These are phyloP conservation scores for Talaromyces nanjingensis DNA, from an alignment of 495 filamentous ascomycete species.

Conservation along the genomic window DNA sequence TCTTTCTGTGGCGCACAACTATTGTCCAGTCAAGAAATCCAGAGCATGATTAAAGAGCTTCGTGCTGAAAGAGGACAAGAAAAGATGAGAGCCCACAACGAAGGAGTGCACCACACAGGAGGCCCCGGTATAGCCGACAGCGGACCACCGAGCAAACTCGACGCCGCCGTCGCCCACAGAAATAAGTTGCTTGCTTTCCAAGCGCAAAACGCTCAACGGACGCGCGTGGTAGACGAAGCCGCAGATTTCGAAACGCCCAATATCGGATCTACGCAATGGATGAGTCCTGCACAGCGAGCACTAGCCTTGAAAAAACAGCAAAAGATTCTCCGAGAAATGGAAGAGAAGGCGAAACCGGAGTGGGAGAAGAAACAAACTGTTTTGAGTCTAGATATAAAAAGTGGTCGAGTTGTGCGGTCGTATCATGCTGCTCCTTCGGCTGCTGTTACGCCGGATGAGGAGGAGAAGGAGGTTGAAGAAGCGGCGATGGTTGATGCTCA, in stretches of 20 bases:
- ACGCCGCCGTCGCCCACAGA: constrained; percentile 58
- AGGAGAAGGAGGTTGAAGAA: constrained; percentile 18
- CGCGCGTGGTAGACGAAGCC: constrained; percentile 86
- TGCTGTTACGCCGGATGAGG: constrained; percentile 32
- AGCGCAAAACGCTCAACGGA: constrained; percentile 79
- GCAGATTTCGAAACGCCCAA: constrained; percentile 80
- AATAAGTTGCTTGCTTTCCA: constrained; percentile 81
- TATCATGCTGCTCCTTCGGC: constrained; percentile 46
- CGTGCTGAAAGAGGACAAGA: constrained; percentile 79
- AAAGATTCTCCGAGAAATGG: constrained; percentile 76
- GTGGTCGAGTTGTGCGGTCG: constrained; percentile 65
- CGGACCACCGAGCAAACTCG: constrained; percentile 35
- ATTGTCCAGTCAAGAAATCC: constrained; percentile 62
- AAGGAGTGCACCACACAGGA: constrained; percentile 51
- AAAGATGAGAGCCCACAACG: constrained; percentile 72
- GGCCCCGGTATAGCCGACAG: constrained; percentile 36
- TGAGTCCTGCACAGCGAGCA: constrained; percentile 78
- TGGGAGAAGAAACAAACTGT: constrained; percentile 90
- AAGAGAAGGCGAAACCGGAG: constrained; percentile 83
- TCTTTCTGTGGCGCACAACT: constrained; percentile 80
- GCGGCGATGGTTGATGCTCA: neutral
- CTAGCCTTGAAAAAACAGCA: constrained; percentile 86
- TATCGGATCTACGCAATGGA: constrained; percentile 73
- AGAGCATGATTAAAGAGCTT: constrained; percentile 81
- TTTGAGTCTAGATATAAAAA: constrained; percentile 75